phyloP scores from a whole-genome alignment of 495 filamentous ascomycete genomes.

The Aspergillus panamensis region DNA sequence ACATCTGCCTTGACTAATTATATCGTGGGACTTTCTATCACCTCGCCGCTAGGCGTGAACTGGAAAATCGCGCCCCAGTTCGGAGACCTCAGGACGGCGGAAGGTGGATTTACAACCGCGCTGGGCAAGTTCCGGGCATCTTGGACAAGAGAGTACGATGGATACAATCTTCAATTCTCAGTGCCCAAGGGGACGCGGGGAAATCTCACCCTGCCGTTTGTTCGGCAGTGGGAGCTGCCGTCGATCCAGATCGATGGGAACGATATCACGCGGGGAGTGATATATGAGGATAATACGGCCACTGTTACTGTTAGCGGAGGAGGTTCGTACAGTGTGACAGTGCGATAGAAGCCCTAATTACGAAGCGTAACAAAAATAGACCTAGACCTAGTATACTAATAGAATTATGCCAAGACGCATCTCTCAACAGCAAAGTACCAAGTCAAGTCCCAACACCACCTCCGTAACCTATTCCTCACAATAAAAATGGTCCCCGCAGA shows the following conservation, averaged over 20 bases:
- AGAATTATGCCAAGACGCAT: too few relatives aligned
- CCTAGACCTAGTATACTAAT: too few relatives aligned
- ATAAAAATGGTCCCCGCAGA: too few relatives aligned
- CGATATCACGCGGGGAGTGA: slow-evolving; percentile 19
- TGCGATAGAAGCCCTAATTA: slow-evolving; percentile 4
- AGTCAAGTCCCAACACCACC: too few relatives aligned
- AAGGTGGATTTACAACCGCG: slow-evolving; percentile 54
- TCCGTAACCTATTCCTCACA: too few relatives aligned
- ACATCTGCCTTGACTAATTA: slow-evolving; percentile 52
- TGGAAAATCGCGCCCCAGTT: slow-evolving; percentile 53
- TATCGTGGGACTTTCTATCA: slow-evolving; percentile 52
- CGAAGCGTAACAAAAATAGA: background rate
- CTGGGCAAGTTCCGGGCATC: slow-evolving; percentile 49
- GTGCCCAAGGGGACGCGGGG: slow-evolving; percentile 49
- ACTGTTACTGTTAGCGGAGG: slow-evolving; percentile 26
- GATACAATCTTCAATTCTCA: slow-evolving; percentile 34
- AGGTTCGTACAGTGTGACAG: slow-evolving; percentile 31
- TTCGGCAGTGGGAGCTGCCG: slow-evolving; percentile 22
- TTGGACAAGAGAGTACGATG: slow-evolving; percentile 31
- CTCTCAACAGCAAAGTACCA: too few relatives aligned
- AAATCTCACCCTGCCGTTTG: slow-evolving; percentile 35
- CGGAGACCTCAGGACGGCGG: slow-evolving; percentile 46
- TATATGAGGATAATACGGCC: slow-evolving; percentile 22
- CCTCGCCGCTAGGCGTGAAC: slow-evolving; percentile 43
- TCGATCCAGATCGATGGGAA: slow-evolving; percentile 31